Percentiles rank a stretch among this genome's conserved stretches.
These are phyloP conservation scores for Neoascochyta sp. DNA, from an alignment of 2,329 filamentous ascomycete genomes.

Conservation along the genomic window DNA sequence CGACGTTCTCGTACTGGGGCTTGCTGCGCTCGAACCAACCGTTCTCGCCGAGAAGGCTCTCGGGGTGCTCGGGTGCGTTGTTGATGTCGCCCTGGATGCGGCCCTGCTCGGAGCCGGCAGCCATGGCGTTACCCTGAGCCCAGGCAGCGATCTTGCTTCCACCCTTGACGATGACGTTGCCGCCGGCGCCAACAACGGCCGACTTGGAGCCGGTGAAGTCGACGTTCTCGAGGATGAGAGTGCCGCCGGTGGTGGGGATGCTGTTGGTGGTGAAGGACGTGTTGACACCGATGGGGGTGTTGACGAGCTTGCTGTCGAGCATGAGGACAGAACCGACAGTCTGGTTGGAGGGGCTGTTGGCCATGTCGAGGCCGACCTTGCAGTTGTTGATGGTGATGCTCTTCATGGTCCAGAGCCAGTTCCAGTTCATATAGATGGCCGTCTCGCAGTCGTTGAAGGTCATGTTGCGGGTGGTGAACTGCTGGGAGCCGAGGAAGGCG, in stretches of 20 bases:
- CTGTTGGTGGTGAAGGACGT: constrained; percentile 71
- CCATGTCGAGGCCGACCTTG: constrained; percentile 49
- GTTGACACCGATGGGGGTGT: constrained; percentile 71
- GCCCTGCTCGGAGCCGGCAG: constrained; percentile 41
- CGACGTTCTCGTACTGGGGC: constrained; percentile 75
- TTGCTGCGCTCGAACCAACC: constrained; percentile 77
- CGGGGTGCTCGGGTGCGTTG: constrained; percentile 58
- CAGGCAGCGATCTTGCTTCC: constrained; percentile 68
- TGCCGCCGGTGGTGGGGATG: constrained; percentile 68
- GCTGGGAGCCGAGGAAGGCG: constrained; percentile 61
- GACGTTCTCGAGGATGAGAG: constrained; percentile 83
- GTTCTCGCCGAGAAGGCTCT: constrained; percentile 62
- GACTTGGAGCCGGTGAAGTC: constrained; percentile 69
- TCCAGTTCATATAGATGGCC: constrained; percentile 54
- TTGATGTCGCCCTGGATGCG: constrained; percentile 55
- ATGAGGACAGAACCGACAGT: constrained; percentile 82
- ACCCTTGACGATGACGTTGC: constrained; percentile 63
- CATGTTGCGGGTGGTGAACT: constrained; percentile 54
- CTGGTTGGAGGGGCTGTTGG: constrained; percentile 58
- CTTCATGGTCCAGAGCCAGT: constrained; percentile 51
- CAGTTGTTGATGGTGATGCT: constrained; percentile 47
- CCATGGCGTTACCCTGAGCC: constrained; percentile 75
- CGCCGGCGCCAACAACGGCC: constrained; percentile 60
- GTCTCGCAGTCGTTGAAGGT: constrained; percentile 50
- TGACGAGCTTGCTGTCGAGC: constrained; percentile 73